Evolutionary conservation across 225 moss, liverwort and hornwort genomes (phyloP), one percentile per base, ranked within the genome.

Genomic region (Marchantia polymorpha): DNA sequence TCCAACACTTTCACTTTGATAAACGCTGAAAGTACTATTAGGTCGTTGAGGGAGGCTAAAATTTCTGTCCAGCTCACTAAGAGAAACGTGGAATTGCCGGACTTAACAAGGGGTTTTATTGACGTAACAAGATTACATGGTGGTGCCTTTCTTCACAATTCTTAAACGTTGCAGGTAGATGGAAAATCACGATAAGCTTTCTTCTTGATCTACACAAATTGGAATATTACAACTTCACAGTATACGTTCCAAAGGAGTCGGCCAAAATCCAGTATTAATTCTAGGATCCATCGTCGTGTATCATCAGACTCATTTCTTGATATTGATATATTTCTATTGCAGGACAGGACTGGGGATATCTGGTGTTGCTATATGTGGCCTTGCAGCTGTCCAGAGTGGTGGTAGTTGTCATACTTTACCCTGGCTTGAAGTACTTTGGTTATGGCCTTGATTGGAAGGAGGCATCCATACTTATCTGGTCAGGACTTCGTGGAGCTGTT

Each of bases 401-500:
- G 70, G 80, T 95, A 72, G 89, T 99, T 52, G 54, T 69, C 12
- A 31, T 88, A 55, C 90, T 99, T 6, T 95, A 90, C 79, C 99
- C 95, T 20, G 91, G 93, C 65, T 86, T 99, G 64, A 90, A 81
- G 52, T 99, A 91, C 81, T 91, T 91, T 79, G 95, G 99, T 73
- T 99, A 99, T 65, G 99, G 99, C 59, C 81, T 93, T 56, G 89
- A 90, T 31, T 99, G 93, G 99, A 99, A 91, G 83, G 99, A 99
- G 89, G 90, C 90, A 74, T 58, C 78, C 47, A 10, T 99, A 6
- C 82, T 99, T 66, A 84, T 92, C 59, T 99, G 93, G 93, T 87
- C 95, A 76, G 99, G 99, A 72, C 91, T 99, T 69, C 99, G 99
- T 49, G 99, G 99, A 52, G 95, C 99, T 83, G 99, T 99, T 53